Evolutionary conservation across 345 rosid species (phyloP).

Genomic region (Brassica napus): DNA sequence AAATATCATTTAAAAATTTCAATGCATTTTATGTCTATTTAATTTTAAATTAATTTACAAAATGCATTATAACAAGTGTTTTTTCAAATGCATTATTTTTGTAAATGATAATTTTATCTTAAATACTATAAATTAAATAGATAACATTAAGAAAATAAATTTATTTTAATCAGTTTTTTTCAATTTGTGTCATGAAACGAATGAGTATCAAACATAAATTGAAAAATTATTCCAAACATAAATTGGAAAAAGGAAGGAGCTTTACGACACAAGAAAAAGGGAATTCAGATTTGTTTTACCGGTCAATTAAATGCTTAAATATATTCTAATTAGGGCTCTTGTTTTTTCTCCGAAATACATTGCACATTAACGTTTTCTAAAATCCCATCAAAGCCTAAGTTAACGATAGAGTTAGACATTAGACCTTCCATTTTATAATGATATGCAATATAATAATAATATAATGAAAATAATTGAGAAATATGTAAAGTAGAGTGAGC

Average conservation of each 20-base stretch:
- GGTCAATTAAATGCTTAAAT: constrained; percentile 15
- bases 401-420: constrained; percentile 20
- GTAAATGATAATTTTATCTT: no score
- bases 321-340: constrained; percentile 8
- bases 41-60: no score
- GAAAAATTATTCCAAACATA: no score
- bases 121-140: no score
- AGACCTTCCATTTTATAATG: constrained; percentile 22
- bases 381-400: constrained; percentile 27
- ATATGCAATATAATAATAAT: constrained; percentile 29
- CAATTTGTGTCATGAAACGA: no score
- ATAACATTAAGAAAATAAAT: no score
- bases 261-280: constrained; percentile 39
- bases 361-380: background rate
- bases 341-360: constrained; percentile 27
- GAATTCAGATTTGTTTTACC: background rate
- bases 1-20: no score
- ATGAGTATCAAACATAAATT: no score
- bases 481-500: constrained; percentile 30
- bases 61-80: no score
- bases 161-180: no score
- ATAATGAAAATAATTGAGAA: constrained; percentile 23
- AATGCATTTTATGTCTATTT: no score
- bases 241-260: constrained; percentile 4
- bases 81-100: no score